These are phyloP conservation scores for Zalaria obscura DNA, from an alignment of 2,329 filamentous ascomycete genomes.

Conservation along the genomic window DNA sequence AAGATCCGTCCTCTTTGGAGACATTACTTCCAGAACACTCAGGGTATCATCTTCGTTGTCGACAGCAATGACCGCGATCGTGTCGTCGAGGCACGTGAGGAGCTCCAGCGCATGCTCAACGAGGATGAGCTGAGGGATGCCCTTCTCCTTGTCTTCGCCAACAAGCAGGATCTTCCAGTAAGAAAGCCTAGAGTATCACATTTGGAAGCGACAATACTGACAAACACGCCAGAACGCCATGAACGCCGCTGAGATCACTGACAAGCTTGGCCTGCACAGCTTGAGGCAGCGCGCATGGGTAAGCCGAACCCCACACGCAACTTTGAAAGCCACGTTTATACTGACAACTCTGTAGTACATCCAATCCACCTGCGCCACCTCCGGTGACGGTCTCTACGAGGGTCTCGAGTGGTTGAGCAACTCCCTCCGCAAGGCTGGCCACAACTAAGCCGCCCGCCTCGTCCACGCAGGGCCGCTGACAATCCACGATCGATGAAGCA, in stretches of 20 bases:
- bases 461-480: background rate
- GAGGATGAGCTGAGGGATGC: constrained; percentile 97
- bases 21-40: constrained; percentile 92
- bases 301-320: constrained; percentile 28
- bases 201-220: background rate
- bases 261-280: constrained; percentile 99
- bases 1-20: constrained; percentile 96
- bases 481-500: background rate
- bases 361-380: constrained; percentile 98
- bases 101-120: constrained; percentile 94
- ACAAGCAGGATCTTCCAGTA: constrained; percentile 91
- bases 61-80: constrained; percentile 85
- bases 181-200: constrained; percentile 31
- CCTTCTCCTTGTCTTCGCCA: constrained; percentile 87
- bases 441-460: constrained; percentile 22
- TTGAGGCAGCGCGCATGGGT: constrained; percentile 98
- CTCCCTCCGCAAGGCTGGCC: constrained; percentile 39
- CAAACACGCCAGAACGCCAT: constrained; percentile 71
- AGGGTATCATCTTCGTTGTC: constrained; percentile 97
- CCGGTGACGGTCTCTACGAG: constrained; percentile 98
- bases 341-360: constrained; percentile 52
- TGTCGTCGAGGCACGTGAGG: constrained; percentile 84
- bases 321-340: background rate
- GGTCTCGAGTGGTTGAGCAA: constrained; percentile 60
- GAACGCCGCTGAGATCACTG: constrained; percentile 99